Evolutionary conservation across 805 yeast species (phyloP).

Genomic region (Wickerhamiella sergipiensis): DNA sequence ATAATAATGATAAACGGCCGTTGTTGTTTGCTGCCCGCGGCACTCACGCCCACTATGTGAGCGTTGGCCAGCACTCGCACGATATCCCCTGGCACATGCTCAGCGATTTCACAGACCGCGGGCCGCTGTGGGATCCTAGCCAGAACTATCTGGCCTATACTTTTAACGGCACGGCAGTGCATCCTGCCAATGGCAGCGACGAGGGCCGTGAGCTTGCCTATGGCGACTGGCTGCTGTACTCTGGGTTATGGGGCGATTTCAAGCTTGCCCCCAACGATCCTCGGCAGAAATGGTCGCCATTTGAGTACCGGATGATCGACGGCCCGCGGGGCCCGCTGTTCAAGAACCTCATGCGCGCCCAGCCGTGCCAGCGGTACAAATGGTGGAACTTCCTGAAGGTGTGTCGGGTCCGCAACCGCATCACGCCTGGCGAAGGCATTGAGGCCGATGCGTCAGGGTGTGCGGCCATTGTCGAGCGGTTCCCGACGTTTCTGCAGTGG

Average conservation of each 20-base stretch:
- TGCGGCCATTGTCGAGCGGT: conserved; percentile 7
- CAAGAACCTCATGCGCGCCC: conserved; percentile 55
- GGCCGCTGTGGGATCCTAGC: conserved; percentile 90
- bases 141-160: conserved; percentile 71
- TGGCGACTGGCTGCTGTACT: conserved; percentile 66
- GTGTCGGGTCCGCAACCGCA: conserved; percentile 62
- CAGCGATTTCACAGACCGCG: conserved; percentile 88
- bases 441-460: conserved; percentile 29
- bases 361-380: conserved; percentile 70
- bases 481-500: conserved; percentile 11
- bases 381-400: conserved; percentile 89
- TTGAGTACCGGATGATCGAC: conserved; percentile 80
- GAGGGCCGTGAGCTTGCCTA: conserved; percentile 39
- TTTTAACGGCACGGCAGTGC: conserved; percentile 45
- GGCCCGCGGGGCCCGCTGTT: conserved; percentile 87
- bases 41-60: conserved; percentile 91
- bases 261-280: conserved; percentile 52
- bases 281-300: conserved; percentile 75
- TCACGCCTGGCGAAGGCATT: conserved; percentile 74
- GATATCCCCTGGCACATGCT: conserved; percentile 86
- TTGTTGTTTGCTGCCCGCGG: conserved; percentile 85
- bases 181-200: conserved; percentile 27
- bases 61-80: conserved; percentile 93
- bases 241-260: conserved; percentile 87
- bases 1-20: conserved; percentile 37